These are phyloP conservation scores for Rhodotorula paludigena DNA, from an alignment of 768 basidiomycete genomes.

Conservation along the genomic window DNA sequence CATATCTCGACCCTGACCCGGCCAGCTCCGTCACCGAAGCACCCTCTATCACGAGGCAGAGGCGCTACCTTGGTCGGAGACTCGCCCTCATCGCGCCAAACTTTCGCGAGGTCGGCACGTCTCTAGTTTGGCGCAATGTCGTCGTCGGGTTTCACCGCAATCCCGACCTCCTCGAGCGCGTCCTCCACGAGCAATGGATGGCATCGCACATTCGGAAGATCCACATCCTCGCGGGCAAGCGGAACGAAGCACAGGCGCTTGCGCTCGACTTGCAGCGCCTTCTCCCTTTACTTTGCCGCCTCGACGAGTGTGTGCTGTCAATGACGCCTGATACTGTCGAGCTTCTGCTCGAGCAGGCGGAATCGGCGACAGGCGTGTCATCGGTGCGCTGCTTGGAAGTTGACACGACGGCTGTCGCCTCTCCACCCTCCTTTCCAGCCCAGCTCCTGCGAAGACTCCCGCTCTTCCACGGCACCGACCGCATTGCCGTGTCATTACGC, in stretches of 20 bases:
- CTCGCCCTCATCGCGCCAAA: constrained; percentile 10
- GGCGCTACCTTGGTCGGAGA: neutral
- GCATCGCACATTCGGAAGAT: constrained; percentile 3
- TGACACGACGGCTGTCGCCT: neutral
- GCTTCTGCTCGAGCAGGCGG: neutral
- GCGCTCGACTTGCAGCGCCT: neutral
- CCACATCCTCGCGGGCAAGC: neutral
- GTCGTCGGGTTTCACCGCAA: constrained; percentile 16
- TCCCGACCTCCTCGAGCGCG: neutral
- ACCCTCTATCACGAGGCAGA: neutral
- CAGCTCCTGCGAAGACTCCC: neutral
- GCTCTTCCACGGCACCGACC: neutral
- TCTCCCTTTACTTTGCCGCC: neutral
- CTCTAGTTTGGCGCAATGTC: constrained; percentile 8
- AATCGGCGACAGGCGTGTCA: neutral
- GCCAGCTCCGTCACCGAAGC: neutral
- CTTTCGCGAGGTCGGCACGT: neutral
- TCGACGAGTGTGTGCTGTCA: neutral
- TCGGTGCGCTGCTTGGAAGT: neutral
- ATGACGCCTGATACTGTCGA: neutral
- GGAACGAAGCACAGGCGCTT: neutral
- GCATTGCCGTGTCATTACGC: neutral
- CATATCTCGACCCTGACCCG: constrained; percentile 8
- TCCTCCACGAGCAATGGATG: neutral
- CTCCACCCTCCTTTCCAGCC: neutral